These are phyloP conservation scores for Choiromyces venosus DNA, from an alignment of 495 filamentous ascomycete genomes.

Conservation along the genomic window DNA sequence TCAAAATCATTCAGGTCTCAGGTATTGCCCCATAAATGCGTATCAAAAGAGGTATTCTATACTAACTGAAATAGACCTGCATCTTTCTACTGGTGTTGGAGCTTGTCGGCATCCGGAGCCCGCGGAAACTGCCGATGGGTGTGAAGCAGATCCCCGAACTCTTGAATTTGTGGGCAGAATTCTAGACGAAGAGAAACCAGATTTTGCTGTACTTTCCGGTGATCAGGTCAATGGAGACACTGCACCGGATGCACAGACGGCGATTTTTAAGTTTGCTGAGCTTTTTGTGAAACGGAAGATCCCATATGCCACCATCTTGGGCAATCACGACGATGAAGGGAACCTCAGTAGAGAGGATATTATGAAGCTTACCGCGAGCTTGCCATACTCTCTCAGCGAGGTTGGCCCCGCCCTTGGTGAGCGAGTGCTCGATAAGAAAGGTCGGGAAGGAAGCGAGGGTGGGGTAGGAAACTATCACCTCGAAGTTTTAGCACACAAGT, in stretches of 20 bases:
- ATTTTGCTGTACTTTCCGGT: constrained; percentile 82
- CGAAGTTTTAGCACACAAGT: constrained; percentile 72
- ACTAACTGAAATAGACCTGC: constrained; percentile 55
- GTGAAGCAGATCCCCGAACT: constrained; percentile 86
- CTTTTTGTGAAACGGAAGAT: constrained; percentile 79
- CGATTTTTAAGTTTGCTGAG: constrained; percentile 88
- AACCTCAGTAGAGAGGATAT: constrained; percentile 65
- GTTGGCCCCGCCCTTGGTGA: constrained; percentile 61
- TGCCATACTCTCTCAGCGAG: constrained; percentile 82
- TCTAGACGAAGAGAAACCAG: constrained; percentile 84
- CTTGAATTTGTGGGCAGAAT: constrained; percentile 78
- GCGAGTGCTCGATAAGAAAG: constrained; percentile 26
- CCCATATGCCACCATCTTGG: constrained; percentile 90
- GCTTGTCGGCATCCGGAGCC: constrained; percentile 78
- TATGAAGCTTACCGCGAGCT: constrained; percentile 76
- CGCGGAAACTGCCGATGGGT: constrained; percentile 62
- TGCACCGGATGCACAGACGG: constrained; percentile 82
- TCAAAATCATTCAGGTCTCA: constrained; percentile 92
- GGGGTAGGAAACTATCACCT: constrained; percentile 93
- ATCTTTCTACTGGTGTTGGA: constrained; percentile 84
- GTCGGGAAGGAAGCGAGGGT: constrained; percentile 55
- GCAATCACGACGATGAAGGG: constrained; percentile 95
- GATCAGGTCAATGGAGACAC: constrained; percentile 96
- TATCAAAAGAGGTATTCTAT: neutral
- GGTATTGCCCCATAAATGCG: constrained; percentile 14